Evolutionary conservation across 257 asterid genomes (phyloP), one percentile per base, ranked within the genome.

Genomic region (Solanum chiquidenum): DNA sequence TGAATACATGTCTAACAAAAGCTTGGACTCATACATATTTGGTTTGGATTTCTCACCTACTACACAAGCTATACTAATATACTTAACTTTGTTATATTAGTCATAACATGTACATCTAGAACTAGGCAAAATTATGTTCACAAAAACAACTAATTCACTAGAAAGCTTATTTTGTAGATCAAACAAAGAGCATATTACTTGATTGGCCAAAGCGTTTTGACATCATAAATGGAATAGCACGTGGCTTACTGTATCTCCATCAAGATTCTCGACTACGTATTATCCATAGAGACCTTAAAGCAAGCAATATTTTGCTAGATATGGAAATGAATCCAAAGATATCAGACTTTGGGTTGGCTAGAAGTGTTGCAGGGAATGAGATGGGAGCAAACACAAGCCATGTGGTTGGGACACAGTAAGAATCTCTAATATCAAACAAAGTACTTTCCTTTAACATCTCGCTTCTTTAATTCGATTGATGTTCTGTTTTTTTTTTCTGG

Each of bases 321-420:
- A 72, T 75, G 21, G 90, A 88, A 31, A 88, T 90, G 92, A 90
- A 88, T 75, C 92, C 92, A 29, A 90, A 90, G 84, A 88, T 90
- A 88, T 90, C 92, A 38, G 92, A 90, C 52, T 90, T 88, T 62
- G 92, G 92, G 27, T 60, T 90, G 72, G 92, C 92, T 35, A 72
- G 92, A 88, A 83, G 83, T 64, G 87, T 88, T 42, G 90, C 84
- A 42, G 92, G 90, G 68, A 90, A 90, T 40, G 92, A 90, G 62
- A 90, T 90, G n/a, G 92, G 89, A 86, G 90, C 92, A 64, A 90
- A 90, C 86, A 88, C 92, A 14, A 88, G 84, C 79, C 92, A 74
- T 69, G 90, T 90, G 29, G 90, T 90, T 4, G 92, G 92, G 60
- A 90, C 92, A 90, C 85, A 89, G 91, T 90, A 90, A 31, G 86